These are phyloP conservation scores for Russula vinacea DNA, from an alignment of 768 basidiomycete species.

Conservation along the genomic window DNA sequence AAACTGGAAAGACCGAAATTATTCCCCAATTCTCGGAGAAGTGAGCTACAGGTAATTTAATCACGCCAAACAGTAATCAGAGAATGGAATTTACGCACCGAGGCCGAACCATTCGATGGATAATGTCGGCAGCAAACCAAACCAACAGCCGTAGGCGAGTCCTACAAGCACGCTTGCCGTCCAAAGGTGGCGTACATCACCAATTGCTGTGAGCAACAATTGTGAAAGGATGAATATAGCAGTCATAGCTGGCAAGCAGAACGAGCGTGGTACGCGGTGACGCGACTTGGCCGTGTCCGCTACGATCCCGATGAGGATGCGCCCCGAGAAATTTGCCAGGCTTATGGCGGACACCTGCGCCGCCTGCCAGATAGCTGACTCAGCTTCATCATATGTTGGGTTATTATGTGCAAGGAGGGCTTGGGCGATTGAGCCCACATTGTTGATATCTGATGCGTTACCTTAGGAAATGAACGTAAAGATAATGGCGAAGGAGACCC, in stretches of 20 bases:
- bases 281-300: conserved; percentile 63
- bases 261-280: conserved; percentile 60
- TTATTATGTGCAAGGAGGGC: conserved; percentile 61
- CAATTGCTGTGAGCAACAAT: conserved; percentile 51
- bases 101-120: conserved; percentile 88
- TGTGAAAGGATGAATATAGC: conserved; percentile 71
- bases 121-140: conserved; percentile 72
- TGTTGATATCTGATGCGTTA: conserved; percentile 64
- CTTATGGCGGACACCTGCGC: conserved; percentile 82
- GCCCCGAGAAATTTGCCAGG: conserved; percentile 75
- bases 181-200: conserved; percentile 66
- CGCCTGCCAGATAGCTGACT: conserved; percentile 73
- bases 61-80: not conserved
- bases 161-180: conserved; percentile 54
- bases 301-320: conserved; percentile 70
- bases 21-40: conserved; percentile 89
- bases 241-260: conserved; percentile 66
- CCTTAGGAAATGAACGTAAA: conserved; percentile 8
- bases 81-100: conserved; percentile 45
- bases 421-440: conserved; percentile 77
- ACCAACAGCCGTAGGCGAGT: conserved; percentile 68
- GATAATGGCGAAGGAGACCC: conserved; percentile 30
- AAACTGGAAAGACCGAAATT: conserved; percentile 66
- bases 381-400: conserved; percentile 59
- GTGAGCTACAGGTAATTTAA: conserved; percentile 44